Base-by-base conservation (phyloP, 2,329 filamentous ascomycete species). In the Elsinoe australis region DNA sequence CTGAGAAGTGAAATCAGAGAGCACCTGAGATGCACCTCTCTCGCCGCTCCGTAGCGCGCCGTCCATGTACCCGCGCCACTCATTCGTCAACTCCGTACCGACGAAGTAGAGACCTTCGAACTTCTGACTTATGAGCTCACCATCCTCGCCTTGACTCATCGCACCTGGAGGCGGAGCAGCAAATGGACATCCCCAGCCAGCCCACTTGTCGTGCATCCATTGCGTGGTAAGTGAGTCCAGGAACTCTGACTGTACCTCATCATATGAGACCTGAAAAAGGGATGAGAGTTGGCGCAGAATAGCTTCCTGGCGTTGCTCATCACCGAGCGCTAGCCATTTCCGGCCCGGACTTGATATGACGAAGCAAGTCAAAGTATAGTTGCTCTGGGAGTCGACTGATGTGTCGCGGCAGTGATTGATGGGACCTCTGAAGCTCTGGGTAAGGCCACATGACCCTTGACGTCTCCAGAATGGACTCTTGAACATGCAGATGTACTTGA, bases 11-110 rank as follows among this genome's bases (percentile, higher is more conserved):
- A 39, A 12, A 39, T 24, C 19, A 19, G 17, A 8, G 3, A 39
- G 35, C 6, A 24, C 18, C 15, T 39, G 35, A 5, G 18, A 26
- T 22, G 35, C 73, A 1, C 64, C 75, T 10, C 70, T 59, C 50
- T 74, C 64, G 1, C 76, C 75, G 42, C 64, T 69, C 4, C 68
- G 55, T 8, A 79, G 61, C 0, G 76, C 76, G 1, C 76, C 76
- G 51, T 79, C 76, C 73, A 79, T 77, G 55, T 78, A 78, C 0
- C 75, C 75, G 48, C 71, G 73, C 75, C 75, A 79, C 50, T 72
- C 67, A 2, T 56, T 63, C 0, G 70, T 67, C 1, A 69, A 73
- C 62, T 79, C 76, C 0, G 75, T 77, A 0, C 76, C 75, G 2
- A 68, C 73, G 53, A 78, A 79, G 53, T 78, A 69, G 3, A 77